Conservation (phyloP, 257 asterid species). For the Solanum sitiens region DNA sequence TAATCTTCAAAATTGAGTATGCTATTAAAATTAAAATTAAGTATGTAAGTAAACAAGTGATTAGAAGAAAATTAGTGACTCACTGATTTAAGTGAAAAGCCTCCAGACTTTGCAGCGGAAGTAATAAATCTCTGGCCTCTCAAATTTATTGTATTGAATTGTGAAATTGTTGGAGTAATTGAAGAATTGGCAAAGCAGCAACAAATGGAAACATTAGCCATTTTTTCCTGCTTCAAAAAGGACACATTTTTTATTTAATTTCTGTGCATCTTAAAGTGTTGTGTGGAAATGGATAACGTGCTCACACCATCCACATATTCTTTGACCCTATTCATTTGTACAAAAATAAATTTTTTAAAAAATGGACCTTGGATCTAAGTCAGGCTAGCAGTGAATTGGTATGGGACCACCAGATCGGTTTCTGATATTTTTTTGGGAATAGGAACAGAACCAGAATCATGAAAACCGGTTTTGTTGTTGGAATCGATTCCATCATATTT, state of each 20-base stretch:
- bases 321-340: neutral
- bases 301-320: conserved; percentile 17
- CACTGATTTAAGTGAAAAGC: conserved; percentile 50
- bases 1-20: neutral
- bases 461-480: neutral
- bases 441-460: neutral
- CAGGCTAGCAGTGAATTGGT: neutral
- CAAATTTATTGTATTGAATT: neutral
- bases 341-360: neutral
- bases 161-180: neutral
- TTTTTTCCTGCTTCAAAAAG: neutral
- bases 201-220: neutral
- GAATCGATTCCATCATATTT: neutral
- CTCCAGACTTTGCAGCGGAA: conserved; percentile 57
- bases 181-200: neutral
- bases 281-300: conserved; percentile 31
- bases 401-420: neutral
- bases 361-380: neutral
- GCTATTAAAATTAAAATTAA: neutral
- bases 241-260: neutral
- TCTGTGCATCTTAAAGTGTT: neutral
- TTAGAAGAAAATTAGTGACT: neutral
- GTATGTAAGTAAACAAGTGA: neutral
- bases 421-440: no score
- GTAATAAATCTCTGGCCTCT: neutral